Evolutionary conservation across 176 grass and related monocot genomes (phyloP), one percentile per base, ranked within the genome.

Genomic region (Aegilops sharonensis): DNA sequence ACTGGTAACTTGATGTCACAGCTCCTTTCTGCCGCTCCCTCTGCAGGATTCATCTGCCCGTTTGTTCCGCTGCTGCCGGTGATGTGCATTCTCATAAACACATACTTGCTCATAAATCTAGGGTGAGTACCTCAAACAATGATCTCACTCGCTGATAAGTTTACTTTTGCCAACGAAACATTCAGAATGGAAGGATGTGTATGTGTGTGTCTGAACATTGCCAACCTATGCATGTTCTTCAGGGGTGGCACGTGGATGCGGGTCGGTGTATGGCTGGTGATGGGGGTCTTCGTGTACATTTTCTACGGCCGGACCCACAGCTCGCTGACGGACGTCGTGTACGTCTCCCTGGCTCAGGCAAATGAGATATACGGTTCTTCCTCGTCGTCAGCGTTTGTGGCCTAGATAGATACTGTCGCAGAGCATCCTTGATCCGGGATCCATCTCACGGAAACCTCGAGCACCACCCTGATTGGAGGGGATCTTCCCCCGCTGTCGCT

Each of bases 231-330:
- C 7, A 20, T 87, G 35, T 79, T 86, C 2, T 91, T 78, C 77
- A 98, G 96, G 40, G 78, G 45, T 8, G 88, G 88, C n/a, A 98
- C 96, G 48, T 98, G 96, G 93, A 73, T 89, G 62, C 39, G 96
- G 56, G 92, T 98, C 1, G 94, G 93, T 17, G 32, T 90, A 40
- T 98, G 96, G 96, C 81, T 98, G 42, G 59, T 98, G 64, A 89
- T 94, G 60, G 96, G 96, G 9, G 92, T 95, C 17, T 87, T 98
- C 0, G 96, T 98, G 56, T 95, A 98, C 56, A 79, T 94, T 62
- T 95, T 98, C 72, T 95, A 98, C 0, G 93, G 96, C 2, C 91
- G 96, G 84, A 92, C 78, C n/a, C 91, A 98, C 81, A 98, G 97
- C 87, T 94, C 88, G 9, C 84, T 99, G 61, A 92, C 70, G 0